A percentile compares a stretch with the other conserved stretches of the same genome.
Evolutionary conservation across 2,329 filamentous ascomycete genomes (phyloP).

Genomic region (Talaromyces marneffei): DNA sequence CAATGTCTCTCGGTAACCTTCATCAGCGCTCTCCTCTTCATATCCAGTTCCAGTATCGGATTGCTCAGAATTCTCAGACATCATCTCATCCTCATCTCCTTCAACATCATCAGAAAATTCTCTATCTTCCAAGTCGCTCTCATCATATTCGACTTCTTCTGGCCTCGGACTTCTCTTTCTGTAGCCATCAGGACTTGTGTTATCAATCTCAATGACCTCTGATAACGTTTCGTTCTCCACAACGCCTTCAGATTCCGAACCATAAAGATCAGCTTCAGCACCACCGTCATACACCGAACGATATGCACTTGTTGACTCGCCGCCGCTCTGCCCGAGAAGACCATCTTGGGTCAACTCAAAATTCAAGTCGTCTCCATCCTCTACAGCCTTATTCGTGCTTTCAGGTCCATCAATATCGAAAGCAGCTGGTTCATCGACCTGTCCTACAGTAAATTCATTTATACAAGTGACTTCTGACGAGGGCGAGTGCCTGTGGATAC

Average conservation of each 20-base stretch:
- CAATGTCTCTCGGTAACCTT: slow-evolving; percentile 5
- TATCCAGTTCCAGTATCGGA: slow-evolving; percentile 15
- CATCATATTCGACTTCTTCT: slow-evolving; percentile 16
- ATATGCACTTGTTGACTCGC: not conserved
- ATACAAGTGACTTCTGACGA: not conserved
- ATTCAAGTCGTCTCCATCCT: slow-evolving; percentile 4
- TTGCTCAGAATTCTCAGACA: not conserved
- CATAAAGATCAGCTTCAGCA: not conserved
- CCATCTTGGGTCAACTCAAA: not conserved
- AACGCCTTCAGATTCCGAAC: not conserved
- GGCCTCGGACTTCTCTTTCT: not conserved
- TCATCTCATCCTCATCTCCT: slow-evolving; percentile 15
- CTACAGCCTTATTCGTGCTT: not conserved
- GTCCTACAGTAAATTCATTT: not conserved
- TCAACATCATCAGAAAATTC: slow-evolving; percentile 17
- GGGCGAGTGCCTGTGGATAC: not conserved
- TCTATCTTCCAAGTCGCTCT: slow-evolving; percentile 14
- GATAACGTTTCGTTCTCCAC: not conserved
- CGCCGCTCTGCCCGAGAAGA: not conserved
- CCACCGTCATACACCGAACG: not conserved
- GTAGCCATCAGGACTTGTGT: not conserved
- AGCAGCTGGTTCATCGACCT: not conserved
- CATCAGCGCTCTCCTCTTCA: slow-evolving; percentile 16
- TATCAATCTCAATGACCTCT: not conserved
- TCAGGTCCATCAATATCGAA: not conserved